Percentiles rank a stretch among this genome's conserved stretches.
phyloP scores from a whole-genome alignment of 306 rosid species.

The Medicago ruthenica region DNA sequence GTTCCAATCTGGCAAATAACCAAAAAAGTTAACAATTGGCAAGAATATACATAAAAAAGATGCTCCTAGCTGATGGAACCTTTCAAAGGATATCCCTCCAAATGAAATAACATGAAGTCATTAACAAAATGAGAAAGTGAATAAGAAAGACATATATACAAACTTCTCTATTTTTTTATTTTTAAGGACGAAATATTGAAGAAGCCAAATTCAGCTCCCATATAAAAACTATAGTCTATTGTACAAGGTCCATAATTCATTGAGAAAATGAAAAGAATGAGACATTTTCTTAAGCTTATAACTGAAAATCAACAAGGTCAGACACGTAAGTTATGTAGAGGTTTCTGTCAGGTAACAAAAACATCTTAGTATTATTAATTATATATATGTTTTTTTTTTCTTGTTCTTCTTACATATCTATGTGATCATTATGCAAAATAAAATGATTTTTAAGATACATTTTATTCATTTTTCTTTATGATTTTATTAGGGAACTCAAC shows the following conservation, averaged over 20 bases:
- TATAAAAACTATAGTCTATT: background rate
- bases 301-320: constrained; percentile 31
- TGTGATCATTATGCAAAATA: constrained; percentile 15
- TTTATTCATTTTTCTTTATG: constrained; percentile 37
- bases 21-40: background rate
- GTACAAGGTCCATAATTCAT: constrained; percentile 34
- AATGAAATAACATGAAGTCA: constrained; percentile 11
- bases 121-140: constrained; percentile 4
- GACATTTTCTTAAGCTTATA: constrained; percentile 34
- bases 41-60: constrained; percentile 31
- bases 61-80: constrained; percentile 46
- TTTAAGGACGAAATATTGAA: background rate
- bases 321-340: constrained; percentile 40
- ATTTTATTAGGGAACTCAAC: constrained; percentile 60
- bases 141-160: background rate
- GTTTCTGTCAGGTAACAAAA: constrained; percentile 44
- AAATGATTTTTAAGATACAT: constrained; percentile 25
- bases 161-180: constrained; percentile 13
- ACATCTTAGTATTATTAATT: background rate
- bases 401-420: constrained; percentile 1
- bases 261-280: constrained; percentile 43
- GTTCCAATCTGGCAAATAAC: background rate
- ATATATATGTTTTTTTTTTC: background rate
- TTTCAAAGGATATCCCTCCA: constrained; percentile 48
- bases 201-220: constrained; percentile 12